Conservation (phyloP, 129 eudicot genomes). For the Saussurea involucrata region DNA sequence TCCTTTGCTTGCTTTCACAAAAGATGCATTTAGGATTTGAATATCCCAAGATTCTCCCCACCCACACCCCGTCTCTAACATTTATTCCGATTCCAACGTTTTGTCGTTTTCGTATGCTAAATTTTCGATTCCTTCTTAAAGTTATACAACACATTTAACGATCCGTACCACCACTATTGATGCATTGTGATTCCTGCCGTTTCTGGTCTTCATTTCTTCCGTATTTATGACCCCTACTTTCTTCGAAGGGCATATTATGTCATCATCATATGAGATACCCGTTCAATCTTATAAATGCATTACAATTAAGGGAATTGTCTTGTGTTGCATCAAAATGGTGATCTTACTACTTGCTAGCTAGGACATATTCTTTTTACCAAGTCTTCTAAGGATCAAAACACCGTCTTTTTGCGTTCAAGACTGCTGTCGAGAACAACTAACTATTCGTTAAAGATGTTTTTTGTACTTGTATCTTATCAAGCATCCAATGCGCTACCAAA, state of each 20-base stretch:
- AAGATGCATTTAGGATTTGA: conserved; percentile 47
- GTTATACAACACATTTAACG: background rate
- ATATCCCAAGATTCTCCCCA: conserved; percentile 39
- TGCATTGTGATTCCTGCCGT: conserved; percentile 11
- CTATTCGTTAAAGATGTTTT: background rate
- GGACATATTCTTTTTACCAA: conserved; percentile 13
- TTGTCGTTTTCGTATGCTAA: background rate
- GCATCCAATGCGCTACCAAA: background rate
- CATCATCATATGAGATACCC: conserved; percentile 7
- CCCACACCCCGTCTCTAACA: conserved; percentile 1
- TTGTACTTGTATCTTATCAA: conserved; percentile 2
- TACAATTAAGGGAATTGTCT: conserved; percentile 15
- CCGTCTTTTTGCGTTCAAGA: background rate
- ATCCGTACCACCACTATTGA: conserved; percentile 16
- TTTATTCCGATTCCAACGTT: conserved; percentile 4
- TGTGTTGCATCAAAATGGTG: conserved; percentile 18
- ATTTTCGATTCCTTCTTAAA: background rate
- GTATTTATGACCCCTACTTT: conserved; percentile 5
- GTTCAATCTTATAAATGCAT: conserved; percentile 8
- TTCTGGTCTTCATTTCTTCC: conserved; percentile 4
- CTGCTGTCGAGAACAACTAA: background rate
- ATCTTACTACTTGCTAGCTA: too few relatives aligned
- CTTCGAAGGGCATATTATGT: conserved; percentile 20
- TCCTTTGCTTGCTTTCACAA: conserved; percentile 20
- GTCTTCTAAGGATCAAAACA: background rate